A percentile compares a stretch with the other conserved stretches of the same genome.
Evolutionary conservation across 2,329 filamentous ascomycete genomes (phyloP).

Genomic region (Hysterium pulicare): DNA sequence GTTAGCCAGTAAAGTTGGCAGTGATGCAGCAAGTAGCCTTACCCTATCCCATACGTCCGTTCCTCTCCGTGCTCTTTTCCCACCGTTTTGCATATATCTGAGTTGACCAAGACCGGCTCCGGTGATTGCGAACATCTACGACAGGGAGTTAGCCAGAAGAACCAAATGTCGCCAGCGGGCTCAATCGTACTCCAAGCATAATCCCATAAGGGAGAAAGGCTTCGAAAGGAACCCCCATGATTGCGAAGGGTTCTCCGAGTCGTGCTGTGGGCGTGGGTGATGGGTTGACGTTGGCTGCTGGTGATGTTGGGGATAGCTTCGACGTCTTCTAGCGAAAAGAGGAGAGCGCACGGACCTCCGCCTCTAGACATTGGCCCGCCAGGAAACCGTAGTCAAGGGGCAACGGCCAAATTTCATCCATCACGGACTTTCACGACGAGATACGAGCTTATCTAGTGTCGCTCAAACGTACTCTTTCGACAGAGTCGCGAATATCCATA

Average conservation of each 20-base stretch:
- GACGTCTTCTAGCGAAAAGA: conserved; percentile 11
- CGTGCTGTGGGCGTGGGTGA: conserved; percentile 13
- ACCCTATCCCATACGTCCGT: conserved; percentile 64
- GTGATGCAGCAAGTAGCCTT: conserved; percentile 28
- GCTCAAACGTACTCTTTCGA: conserved; percentile 23
- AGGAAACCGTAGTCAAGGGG: conserved; percentile 19
- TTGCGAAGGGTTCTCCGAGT: conserved; percentile 27
- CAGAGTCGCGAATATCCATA: conserved; percentile 30
- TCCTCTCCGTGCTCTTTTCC: conserved; percentile 59
- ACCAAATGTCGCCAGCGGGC: conserved; percentile 8
- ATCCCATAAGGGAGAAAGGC: conserved; percentile 62
- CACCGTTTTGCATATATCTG: conserved; percentile 60
- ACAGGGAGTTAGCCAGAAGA: conserved; percentile 16
- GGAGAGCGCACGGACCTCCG: conserved; percentile 9
- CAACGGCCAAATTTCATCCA: conserved; percentile 24
- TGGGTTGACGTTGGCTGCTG: conserved; percentile 15
- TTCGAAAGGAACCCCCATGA: conserved; percentile 66
- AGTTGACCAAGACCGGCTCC: conserved; percentile 57
- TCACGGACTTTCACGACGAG: conserved; percentile 23
- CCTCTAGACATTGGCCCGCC: conserved; percentile 5
- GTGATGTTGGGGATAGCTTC: conserved; percentile 9
- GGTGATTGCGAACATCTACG: conserved; percentile 59
- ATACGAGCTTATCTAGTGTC: conserved; percentile 31
- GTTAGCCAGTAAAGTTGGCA: conserved; percentile 39
- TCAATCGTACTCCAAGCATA: conserved; percentile 55